phyloP scores from a whole-genome alignment of 768 basidiomycete genomes.

The Nidularia pulvinata region DNA sequence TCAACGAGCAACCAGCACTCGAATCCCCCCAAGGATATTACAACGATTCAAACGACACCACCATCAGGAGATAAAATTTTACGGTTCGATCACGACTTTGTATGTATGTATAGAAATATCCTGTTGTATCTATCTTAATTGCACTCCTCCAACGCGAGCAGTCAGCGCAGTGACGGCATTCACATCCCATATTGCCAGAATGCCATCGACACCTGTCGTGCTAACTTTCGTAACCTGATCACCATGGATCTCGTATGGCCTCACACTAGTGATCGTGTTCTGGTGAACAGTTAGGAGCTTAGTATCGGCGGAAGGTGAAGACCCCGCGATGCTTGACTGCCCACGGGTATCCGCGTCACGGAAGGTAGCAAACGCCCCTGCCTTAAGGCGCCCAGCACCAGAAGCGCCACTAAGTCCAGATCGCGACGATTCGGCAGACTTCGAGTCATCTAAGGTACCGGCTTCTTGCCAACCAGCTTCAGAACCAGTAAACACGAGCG shows the following conservation, averaged over 20 bases:
- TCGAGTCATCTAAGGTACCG: conserved; percentile 82
- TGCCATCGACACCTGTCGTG: conserved; percentile 93
- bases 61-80: conserved; percentile 16
- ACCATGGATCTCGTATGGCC: conserved; percentile 64
- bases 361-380: conserved; percentile 94
- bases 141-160: conserved; percentile 48
- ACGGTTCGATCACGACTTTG: neutral
- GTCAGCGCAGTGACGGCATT: conserved; percentile 52
- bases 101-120: conserved; percentile 4
- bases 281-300: conserved; percentile 93
- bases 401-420: conserved; percentile 44
- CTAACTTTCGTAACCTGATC: conserved; percentile 75
- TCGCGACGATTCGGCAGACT: conserved; percentile 37
- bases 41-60: conserved; percentile 20
- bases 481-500: conserved; percentile 80
- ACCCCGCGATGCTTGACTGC: conserved; percentile 30
- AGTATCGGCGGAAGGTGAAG: conserved; percentile 46
- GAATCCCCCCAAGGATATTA: conserved; percentile 13
- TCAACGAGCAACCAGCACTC: conserved; percentile 69
- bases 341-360: conserved; percentile 87
- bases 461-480: conserved; percentile 76
- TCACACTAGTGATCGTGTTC: conserved; percentile 95
- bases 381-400: conserved; percentile 78
- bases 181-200: conserved; percentile 90
- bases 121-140: conserved; percentile 26